These are phyloP conservation scores for Butyriboletus loyo DNA, from an alignment of 768 basidiomycete genomes.

Conservation along the genomic window DNA sequence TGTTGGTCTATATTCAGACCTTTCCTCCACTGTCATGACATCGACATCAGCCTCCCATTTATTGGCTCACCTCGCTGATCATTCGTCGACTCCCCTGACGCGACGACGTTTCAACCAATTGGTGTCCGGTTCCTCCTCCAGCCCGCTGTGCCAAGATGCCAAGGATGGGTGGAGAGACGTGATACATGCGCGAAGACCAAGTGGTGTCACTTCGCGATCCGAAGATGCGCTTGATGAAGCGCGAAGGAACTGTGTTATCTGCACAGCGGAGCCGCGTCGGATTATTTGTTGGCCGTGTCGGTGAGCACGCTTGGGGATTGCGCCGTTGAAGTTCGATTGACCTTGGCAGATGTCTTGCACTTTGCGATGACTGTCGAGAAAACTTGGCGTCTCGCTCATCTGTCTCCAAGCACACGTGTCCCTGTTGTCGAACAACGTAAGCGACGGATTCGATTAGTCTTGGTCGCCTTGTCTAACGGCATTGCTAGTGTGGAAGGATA, in stretches of 20 bases:
- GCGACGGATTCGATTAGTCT: constrained; percentile 11
- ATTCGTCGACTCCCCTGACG: constrained; percentile 45
- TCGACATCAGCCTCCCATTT: constrained; percentile 43
- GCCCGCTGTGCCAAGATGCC: constrained; percentile 6
- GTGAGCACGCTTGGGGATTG: constrained; percentile 35
- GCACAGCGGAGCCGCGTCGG: constrained; percentile 62
- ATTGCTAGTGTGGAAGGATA: constrained; percentile 32
- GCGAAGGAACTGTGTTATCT: constrained; percentile 61
- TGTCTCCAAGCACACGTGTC: constrained; percentile 49
- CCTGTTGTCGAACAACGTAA: constrained; percentile 49
- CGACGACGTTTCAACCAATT: constrained; percentile 45
- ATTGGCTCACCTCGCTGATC: constrained; percentile 51
- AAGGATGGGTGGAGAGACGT: constrained; percentile 31
- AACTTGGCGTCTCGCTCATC: constrained; percentile 50
- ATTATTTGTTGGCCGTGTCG: constrained; percentile 87
- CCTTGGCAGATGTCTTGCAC: constrained; percentile 41
- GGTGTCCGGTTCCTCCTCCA: constrained; percentile 20
- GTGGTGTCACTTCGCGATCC: constrained; percentile 15
- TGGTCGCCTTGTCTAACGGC: background rate
- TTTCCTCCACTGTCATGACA: constrained; percentile 36
- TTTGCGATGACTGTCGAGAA: constrained; percentile 53
- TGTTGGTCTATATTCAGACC: constrained; percentile 51
- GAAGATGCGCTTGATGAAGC: constrained; percentile 25
- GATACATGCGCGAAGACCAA: constrained; percentile 24
- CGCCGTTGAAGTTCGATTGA: background rate